Evolutionary conservation across 805 yeast species (phyloP), one percentile per base, ranked within the genome.

Genomic region (Kodamaea fukazawae): DNA sequence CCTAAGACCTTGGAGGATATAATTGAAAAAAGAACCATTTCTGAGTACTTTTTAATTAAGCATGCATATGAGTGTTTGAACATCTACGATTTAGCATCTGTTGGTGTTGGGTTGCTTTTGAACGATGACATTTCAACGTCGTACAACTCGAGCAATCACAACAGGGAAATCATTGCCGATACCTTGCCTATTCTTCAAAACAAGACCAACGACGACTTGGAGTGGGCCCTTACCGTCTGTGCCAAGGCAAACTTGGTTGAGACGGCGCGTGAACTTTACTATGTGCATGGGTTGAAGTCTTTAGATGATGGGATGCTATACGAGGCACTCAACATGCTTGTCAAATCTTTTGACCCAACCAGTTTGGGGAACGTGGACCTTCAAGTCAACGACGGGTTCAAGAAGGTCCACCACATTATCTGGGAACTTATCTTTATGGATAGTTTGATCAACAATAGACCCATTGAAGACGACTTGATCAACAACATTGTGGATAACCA

Each of bases 221-320:
- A 85, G 57, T 85, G 91, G 91, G 75, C 82, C 32, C 63, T 85
- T 37, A 76, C 86, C 2, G 67, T 85, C 4, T 83, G 91, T 63
- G 85, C 89, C 9, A 73, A 81, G 49, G 67, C 84, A 55, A 76
- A 75, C 49, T 57, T 84, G 30, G 69, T 78, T n/a, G 61, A 71
- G 6, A 79, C 85, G 9, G 78, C 85, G 0, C 70, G 71, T 42
- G 65, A 71, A 23, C 64, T 85, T 3, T 81, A 75, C 57, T 70
- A 72, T 41, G 62, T 61, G 13, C 61, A 73, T 40, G 83, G 80
- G 6, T 60, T 63, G 28, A 66, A 67, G 35, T 67, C 78, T 12
- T 61, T 76, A 36, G 65, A 71, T 14, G 78, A 76, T 35, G 86
- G 84, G 13, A 70, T 71, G 43, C 51, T 79, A 7, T 71, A 72